phyloP scores from a whole-genome alignment of 2,329 filamentous ascomycete genomes.

The Cytospora mali region DNA sequence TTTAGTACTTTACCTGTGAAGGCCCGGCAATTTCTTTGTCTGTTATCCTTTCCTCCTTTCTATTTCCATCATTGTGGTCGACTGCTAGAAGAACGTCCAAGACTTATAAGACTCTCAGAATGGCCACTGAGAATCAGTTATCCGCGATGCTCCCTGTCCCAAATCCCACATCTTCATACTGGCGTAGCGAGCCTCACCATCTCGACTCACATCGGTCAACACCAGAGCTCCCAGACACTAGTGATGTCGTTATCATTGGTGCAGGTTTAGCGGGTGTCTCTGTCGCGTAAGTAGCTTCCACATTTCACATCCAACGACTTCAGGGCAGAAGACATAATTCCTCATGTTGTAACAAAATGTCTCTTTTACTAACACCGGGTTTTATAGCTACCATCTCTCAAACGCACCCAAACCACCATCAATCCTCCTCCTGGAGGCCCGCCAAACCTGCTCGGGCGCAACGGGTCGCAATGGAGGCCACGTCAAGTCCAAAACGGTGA shows the following conservation, averaged over 20 bases:
- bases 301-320: not conserved
- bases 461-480: constrained; percentile 27
- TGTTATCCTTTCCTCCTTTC: too few relatives aligned
- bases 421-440: constrained; percentile 24
- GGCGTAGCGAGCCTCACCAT: constrained; percentile 25
- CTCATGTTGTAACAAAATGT: not conserved
- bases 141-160: constrained; percentile 17
- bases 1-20: too few relatives aligned
- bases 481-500: constrained; percentile 12
- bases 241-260: constrained; percentile 22
- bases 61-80: too few relatives aligned
- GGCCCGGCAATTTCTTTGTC: too few relatives aligned
- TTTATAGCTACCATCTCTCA: constrained; percentile 22
- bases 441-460: constrained; percentile 26
- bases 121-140: not conserved
- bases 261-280: constrained; percentile 26
- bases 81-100: not conserved
- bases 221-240: constrained; percentile 8
- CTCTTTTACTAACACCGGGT: not conserved
- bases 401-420: constrained; percentile 11
- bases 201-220: constrained; percentile 25
- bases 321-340: too few relatives aligned
- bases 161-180: constrained; percentile 24
- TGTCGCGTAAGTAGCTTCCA: constrained; percentile 1
- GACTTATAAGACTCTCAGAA: not conserved